These are phyloP conservation scores for Cyphellophora europaea DNA, from an alignment of 2,329 filamentous ascomycete genomes.

Conservation along the genomic window DNA sequence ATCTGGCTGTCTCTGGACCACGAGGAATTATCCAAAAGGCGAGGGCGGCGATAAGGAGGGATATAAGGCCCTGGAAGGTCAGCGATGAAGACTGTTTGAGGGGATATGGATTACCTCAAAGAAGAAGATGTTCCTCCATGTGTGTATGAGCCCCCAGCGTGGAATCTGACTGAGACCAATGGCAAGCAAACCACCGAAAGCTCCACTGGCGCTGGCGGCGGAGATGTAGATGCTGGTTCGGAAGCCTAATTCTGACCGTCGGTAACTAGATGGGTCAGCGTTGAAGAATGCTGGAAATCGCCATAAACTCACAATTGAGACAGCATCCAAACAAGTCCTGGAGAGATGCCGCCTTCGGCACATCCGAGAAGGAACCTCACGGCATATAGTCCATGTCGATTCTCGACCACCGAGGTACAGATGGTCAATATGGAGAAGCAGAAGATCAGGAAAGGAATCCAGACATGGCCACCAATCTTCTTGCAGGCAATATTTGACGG, in stretches of 20 bases:
- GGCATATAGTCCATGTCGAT: not conserved
- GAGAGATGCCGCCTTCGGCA: not conserved
- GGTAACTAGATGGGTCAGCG: too few species aligned
- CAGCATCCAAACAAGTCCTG: not conserved
- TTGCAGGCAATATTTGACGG: constrained; percentile 35
- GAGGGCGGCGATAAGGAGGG: not conserved
- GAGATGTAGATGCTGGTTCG: constrained; percentile 1
- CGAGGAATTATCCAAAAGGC: not conserved
- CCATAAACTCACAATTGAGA: not conserved
- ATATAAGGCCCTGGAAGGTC: constrained; percentile 1
- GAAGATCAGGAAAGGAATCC: constrained; percentile 30
- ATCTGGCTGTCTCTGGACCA: constrained; percentile 1
- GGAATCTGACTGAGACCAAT: constrained; percentile 2
- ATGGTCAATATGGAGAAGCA: constrained; percentile 1
- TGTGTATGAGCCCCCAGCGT: constrained; percentile 3
- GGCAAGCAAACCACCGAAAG: constrained; percentile 2
- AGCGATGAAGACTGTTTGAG: not conserved
- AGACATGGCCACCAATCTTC: constrained; percentile 38
- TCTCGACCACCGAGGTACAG: constrained; percentile 1
- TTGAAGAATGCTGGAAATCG: too few species aligned
- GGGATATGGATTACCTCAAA: not conserved
- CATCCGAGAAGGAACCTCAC: constrained; percentile 1
- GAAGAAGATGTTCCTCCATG: constrained; percentile 3
- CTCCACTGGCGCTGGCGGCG: constrained; percentile 1
- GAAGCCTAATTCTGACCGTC: constrained; percentile 1